Evolutionary conservation across 108 stramenopile species (phyloP), one percentile per base, ranked within the genome.

Genomic region (Fragilaria radians): DNA sequence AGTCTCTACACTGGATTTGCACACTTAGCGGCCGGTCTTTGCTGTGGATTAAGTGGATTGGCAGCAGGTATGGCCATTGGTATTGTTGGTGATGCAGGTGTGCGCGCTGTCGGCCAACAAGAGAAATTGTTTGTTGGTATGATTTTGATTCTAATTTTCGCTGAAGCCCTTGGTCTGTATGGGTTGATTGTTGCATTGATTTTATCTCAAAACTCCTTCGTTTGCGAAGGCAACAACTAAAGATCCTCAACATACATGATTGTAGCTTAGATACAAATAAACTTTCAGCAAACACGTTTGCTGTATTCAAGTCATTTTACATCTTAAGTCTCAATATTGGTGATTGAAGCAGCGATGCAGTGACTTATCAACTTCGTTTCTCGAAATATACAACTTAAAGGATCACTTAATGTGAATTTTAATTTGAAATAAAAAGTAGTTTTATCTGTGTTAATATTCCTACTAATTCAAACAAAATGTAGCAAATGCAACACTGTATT

Each of bases 41-140:
- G 94, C 87, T 97, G 96, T 74, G 98, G 98, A 50, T 70, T 97
- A 33, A 91, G 91, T 34, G 93, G 93, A 27, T 85, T 99, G 42
- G 97, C 97, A 9, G 97, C 98, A 22, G 98, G 98, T 70, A 92
- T 96, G 88, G 95, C 96, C 32, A 99, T 99, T 80, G 98, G 98
- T 68, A 90, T 97, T 77, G 95, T 97, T 14, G 98, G 98, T 70
- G 98, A 99, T 68, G 96, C 96, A 19, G 98, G 98, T 29, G 97
- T 98, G 1, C 89, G 95, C 26, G 94, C 96, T 14, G 97, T 98
- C 57, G 97, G 98, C 65, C 96, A 97, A 72, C 96, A 96, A 74
- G 94, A 95, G 66, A 91, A 95, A 77, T 89, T 97, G 4, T 99
- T 97, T 72, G 96, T 97, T 48, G 96, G 96, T 71, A 94, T 99